Conservation (phyloP, 306 rosid genomes). For the Trifolium dubium region DNA sequence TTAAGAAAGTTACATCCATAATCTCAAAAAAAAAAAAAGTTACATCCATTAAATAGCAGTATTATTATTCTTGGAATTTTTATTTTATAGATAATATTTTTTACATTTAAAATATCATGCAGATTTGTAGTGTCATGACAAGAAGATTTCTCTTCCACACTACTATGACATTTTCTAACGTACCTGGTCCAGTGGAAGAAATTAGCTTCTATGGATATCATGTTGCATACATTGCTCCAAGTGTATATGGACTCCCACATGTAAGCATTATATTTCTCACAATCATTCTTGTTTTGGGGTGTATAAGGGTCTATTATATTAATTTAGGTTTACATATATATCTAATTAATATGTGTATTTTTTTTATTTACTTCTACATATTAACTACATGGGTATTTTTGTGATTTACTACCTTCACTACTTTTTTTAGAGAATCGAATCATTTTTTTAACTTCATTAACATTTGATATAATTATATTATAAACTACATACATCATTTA, state of each 20-base stretch:
- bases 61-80: neutral
- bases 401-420: no score
- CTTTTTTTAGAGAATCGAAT: no score
- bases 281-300: neutral
- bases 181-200: slow-evolving; percentile 71
- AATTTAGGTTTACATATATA: no score
- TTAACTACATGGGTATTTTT: no score
- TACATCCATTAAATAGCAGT: neutral
- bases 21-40: no score
- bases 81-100: neutral
- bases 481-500: no score
- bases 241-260: slow-evolving; percentile 71
- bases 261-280: slow-evolving; percentile 42
- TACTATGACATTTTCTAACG: slow-evolving; percentile 58
- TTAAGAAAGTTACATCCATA: no score
- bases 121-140: slow-evolving; percentile 54
- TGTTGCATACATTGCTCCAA: slow-evolving; percentile 57
- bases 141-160: slow-evolving; percentile 54
- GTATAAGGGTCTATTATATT: no score
- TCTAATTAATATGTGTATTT: no score
- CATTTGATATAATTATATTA: no score
- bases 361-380: no score
- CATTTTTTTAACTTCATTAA: no score
- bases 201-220: slow-evolving; percentile 67
- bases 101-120: neutral